Percentiles rank a stretch among this genome's conserved stretches.
phyloP scores from a whole-genome alignment of 1,139 yeast genomes.

The Saccharomyces hybrid region DNA sequence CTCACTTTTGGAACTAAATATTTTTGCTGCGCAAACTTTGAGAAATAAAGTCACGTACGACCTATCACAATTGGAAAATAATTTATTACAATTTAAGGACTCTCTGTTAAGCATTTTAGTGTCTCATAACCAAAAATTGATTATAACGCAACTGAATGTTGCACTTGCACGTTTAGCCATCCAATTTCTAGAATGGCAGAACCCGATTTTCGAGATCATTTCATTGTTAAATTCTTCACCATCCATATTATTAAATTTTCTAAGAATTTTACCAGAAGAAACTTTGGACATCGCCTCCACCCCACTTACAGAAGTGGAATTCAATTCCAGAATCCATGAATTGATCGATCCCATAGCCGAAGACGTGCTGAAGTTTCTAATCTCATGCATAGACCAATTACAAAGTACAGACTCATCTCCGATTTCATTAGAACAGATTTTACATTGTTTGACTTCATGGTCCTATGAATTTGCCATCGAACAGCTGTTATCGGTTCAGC shows the following conservation, averaged over 20 bases:
- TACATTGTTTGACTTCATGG: slow-evolving; percentile 85
- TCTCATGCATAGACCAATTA: slow-evolving; percentile 38
- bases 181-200: slow-evolving; percentile 66
- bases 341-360: slow-evolving; percentile 63
- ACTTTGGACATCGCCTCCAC: slow-evolving; percentile 69
- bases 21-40: slow-evolving; percentile 88
- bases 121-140: slow-evolving; percentile 42
- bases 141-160: slow-evolving; percentile 73
- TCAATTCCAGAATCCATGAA: slow-evolving; percentile 52
- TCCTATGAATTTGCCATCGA: slow-evolving; percentile 74
- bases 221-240: slow-evolving; percentile 32
- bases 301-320: slow-evolving; percentile 76
- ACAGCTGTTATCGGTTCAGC: slow-evolving; percentile 51
- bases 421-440: slow-evolving; percentile 34
- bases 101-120: slow-evolving; percentile 23
- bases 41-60: slow-evolving; percentile 82
- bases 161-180: slow-evolving; percentile 77
- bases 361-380: slow-evolving; percentile 55
- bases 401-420: slow-evolving; percentile 26
- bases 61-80: slow-evolving; percentile 65
- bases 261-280: slow-evolving; percentile 88
- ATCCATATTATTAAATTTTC: slow-evolving; percentile 58
- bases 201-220: slow-evolving; percentile 64
- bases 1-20: slow-evolving; percentile 44
- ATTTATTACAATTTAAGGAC: slow-evolving; percentile 49